phyloP scores from a whole-genome alignment of 768 basidiomycete genomes.

The Lentinula detonsa region DNA sequence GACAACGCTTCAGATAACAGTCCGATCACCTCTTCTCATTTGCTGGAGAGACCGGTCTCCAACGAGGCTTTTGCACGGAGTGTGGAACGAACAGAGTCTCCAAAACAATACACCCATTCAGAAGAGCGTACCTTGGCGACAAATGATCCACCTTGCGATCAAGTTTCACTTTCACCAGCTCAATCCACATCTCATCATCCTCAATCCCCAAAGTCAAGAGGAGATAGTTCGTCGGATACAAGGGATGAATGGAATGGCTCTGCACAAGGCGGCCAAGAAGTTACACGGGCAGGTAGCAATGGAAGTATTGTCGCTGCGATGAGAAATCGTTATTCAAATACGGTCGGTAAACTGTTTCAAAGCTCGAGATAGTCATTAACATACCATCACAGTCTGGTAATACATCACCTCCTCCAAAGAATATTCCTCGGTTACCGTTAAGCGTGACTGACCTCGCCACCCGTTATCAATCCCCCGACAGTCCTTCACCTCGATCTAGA shows the following conservation, averaged over 20 bases:
- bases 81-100: background rate
- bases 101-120: background rate
- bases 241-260: constrained; percentile 7
- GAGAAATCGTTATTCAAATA: constrained; percentile 54
- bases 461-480: constrained; percentile 35
- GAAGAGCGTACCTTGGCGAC: background rate
- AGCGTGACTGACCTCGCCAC: constrained; percentile 62
- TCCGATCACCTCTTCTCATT: background rate
- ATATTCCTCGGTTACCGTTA: constrained; percentile 55
- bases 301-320: constrained; percentile 66
- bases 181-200: background rate
- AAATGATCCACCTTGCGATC: background rate
- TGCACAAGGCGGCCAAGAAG: constrained; percentile 31
- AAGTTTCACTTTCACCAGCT: background rate
- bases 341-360: constrained; percentile 32
- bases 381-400: constrained; percentile 35
- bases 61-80: background rate
- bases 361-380: background rate
- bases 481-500: constrained; percentile 28
- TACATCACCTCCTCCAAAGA: constrained; percentile 49
- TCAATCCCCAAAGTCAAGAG: constrained; percentile 2
- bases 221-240: constrained; percentile 11
- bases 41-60: background rate
- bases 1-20: background rate
- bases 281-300: constrained; percentile 31